Evolutionary conservation across 2,329 filamentous ascomycete species (phyloP).

Genomic region (Fusarium agapanthi): DNA sequence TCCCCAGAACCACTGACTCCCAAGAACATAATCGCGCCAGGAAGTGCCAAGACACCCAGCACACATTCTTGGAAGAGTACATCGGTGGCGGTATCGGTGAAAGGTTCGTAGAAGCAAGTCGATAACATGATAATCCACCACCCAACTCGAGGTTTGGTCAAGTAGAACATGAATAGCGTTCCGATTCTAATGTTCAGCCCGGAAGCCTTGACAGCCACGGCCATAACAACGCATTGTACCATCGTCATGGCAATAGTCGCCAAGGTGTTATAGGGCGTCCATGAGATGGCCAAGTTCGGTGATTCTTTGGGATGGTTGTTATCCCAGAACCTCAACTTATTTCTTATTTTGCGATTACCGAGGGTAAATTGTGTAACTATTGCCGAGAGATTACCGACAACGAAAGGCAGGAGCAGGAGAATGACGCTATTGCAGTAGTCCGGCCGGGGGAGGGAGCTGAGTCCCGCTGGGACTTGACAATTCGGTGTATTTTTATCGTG

Average conservation of each 20-base stretch:
- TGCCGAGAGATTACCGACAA: neutral
- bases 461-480: neutral
- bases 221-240: neutral
- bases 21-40: neutral
- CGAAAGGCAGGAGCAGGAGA: neutral
- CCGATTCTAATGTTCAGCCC: neutral
- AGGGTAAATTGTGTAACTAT: neutral
- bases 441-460: neutral
- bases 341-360: neutral
- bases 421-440: neutral
- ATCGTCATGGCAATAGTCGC: neutral
- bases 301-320: neutral
- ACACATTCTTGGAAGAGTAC: neutral
- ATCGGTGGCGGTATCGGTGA: neutral
- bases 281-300: neutral
- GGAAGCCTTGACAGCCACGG: neutral
- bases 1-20: neutral
- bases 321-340: neutral
- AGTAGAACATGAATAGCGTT: neutral
- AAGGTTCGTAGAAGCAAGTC: neutral
- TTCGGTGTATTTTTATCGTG: neutral
- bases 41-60: neutral
- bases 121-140: neutral
- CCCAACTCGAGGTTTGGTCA: neutral
- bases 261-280: neutral